These are phyloP conservation scores for Penicillium canariense DNA, from an alignment of 495 filamentous ascomycete genomes.

Conservation along the genomic window DNA sequence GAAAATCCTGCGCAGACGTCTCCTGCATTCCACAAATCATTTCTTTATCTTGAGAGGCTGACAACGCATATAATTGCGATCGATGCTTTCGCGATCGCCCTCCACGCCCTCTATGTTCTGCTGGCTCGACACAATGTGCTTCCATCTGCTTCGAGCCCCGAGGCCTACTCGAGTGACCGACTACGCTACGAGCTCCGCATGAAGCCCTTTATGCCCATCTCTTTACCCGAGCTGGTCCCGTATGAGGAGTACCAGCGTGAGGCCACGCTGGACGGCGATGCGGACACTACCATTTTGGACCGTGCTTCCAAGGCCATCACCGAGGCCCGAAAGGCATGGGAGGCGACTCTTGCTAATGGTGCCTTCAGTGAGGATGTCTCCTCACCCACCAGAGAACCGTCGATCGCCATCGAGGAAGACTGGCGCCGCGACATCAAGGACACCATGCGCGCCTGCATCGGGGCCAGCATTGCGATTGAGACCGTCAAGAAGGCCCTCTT, in stretches of 20 bases:
- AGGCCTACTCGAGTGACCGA: slow-evolving; percentile 67
- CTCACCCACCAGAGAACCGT: slow-evolving; percentile 38
- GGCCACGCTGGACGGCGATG: slow-evolving; percentile 39
- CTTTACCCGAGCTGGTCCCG: slow-evolving; percentile 66
- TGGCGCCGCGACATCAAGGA: slow-evolving; percentile 60
- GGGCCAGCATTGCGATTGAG: slow-evolving; percentile 60
- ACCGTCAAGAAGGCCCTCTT: slow-evolving; percentile 50
- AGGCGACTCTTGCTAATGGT: slow-evolving; percentile 50
- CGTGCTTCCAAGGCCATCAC: slow-evolving; percentile 58
- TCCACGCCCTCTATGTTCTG: slow-evolving; percentile 64
- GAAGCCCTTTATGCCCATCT: slow-evolving; percentile 76
- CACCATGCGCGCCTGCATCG: slow-evolving; percentile 63
- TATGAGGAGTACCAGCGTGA: slow-evolving; percentile 57
- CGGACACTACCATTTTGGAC: slow-evolving; percentile 50
- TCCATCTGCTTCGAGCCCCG: slow-evolving; percentile 45
- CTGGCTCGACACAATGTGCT: slow-evolving; percentile 62
- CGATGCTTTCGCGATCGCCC: slow-evolving; percentile 66
- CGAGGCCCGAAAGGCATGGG: slow-evolving; percentile 64
- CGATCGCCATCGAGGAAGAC: slow-evolving; percentile 49
- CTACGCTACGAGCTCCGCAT: slow-evolving; percentile 85
- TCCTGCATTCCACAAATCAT: slow-evolving; percentile 48
- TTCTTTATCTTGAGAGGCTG: slow-evolving; percentile 57
- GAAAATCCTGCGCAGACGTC: slow-evolving; percentile 24
- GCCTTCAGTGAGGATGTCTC: slow-evolving; percentile 32
- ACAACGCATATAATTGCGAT: slow-evolving; percentile 67